Percentiles rank a stretch among this genome's conserved stretches.
Conservation (phyloP, 2,329 filamentous ascomycete genomes). For the Phoma sp. region DNA sequence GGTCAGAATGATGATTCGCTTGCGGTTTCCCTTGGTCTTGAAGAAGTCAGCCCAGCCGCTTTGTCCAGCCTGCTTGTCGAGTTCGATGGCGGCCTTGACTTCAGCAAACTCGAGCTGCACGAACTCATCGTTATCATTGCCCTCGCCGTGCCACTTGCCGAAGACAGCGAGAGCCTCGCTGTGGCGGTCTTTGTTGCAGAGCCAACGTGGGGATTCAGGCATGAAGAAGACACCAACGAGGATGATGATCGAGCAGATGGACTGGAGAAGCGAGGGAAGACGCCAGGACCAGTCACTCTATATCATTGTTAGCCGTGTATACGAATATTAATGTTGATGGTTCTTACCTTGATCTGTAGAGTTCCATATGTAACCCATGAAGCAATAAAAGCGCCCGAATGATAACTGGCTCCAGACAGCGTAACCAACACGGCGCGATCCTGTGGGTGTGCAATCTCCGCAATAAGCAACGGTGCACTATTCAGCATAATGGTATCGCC, state of each 20-base stretch:
- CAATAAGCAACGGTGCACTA: background rate
- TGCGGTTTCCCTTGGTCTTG: conserved; percentile 45
- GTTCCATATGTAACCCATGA: background rate
- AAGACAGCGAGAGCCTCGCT: conserved; percentile 63
- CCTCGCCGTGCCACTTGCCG: conserved; percentile 60
- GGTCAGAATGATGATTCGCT: conserved; percentile 49
- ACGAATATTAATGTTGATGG: too few species aligned
- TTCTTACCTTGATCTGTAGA: background rate
- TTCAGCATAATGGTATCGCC: background rate
- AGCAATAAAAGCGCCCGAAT: background rate
- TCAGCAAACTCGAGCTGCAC: too few species aligned
- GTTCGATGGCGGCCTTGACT: too few species aligned
- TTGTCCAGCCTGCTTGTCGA: conserved; percentile 33
- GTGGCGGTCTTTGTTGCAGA: conserved; percentile 60
- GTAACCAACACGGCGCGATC: background rate
- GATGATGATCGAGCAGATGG: too few species aligned
- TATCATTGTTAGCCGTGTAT: too few species aligned
- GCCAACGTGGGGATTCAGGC: conserved; percentile 57
- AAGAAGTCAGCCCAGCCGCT: conserved; percentile 27
- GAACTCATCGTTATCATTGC: conserved; percentile 26
- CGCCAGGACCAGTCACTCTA: too few species aligned
- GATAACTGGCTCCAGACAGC: background rate
- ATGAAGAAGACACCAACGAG: too few species aligned
- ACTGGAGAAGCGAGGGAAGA: too few species aligned
- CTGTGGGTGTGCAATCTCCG: background rate